Conservation (phyloP, 257 asterid species). For the Echium plantagineum region DNA sequence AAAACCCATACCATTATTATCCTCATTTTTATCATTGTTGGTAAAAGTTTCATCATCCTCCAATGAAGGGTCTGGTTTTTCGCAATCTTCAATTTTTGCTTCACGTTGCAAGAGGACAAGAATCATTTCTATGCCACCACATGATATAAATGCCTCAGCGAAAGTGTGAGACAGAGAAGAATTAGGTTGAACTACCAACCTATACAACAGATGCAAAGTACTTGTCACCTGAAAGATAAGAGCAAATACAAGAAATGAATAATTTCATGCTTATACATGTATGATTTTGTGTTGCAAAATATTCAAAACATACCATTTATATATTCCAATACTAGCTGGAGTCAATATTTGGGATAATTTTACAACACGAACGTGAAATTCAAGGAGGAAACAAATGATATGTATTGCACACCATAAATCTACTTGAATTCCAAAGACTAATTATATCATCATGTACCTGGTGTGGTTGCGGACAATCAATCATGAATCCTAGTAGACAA, state of each 20-base stretch:
- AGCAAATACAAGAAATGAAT: background rate
- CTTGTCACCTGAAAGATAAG: conserved; percentile 73
- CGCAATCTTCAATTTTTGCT: conserved; percentile 73
- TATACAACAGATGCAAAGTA: conserved; percentile 78
- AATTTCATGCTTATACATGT: too few relatives aligned
- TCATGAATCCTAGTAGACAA: conserved; percentile 93
- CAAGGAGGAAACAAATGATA: too few relatives aligned
- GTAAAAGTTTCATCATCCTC: conserved; percentile 25
- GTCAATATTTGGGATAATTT: too few relatives aligned
- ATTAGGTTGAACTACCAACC: conserved; percentile 94
- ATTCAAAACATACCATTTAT: too few relatives aligned
- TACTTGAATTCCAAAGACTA: too few relatives aligned
- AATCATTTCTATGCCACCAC: conserved; percentile 93
- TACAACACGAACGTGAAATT: too few relatives aligned
- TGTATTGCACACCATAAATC: too few relatives aligned
- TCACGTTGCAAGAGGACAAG: conserved; percentile 94
- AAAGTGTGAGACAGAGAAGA: conserved; percentile 70
- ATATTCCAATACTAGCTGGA: too few relatives aligned
- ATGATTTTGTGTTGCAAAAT: too few relatives aligned
- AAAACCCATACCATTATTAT: conserved; percentile 21
- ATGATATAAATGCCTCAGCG: conserved; percentile 81
- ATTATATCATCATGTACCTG: conserved; percentile 38
- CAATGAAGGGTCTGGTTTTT: conserved; percentile 33
- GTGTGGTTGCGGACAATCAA: conserved; percentile 91
- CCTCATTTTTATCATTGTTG: conserved; percentile 31